A percentile compares a stretch with the other conserved stretches of the same genome.
Conservation (phyloP, 441 rosid genomes). For the Erodium texanum region DNA sequence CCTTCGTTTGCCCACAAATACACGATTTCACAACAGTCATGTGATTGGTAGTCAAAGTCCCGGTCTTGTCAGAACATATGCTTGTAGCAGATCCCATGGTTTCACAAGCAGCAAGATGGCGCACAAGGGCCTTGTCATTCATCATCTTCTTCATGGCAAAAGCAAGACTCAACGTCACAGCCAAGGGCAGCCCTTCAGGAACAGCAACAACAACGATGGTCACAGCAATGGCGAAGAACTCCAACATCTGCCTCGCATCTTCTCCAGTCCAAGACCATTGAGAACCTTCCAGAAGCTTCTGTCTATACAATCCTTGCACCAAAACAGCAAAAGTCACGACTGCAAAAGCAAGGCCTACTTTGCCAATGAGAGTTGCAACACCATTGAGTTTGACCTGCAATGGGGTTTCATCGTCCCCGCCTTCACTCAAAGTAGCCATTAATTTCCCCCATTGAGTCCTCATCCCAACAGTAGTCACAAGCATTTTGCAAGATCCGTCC, state of each 20-base stretch:
- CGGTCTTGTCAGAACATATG: slow-evolving; percentile 52
- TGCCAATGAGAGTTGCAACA: slow-evolving; percentile 47
- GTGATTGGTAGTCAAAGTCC: slow-evolving; percentile 45
- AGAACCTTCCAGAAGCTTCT: slow-evolving; percentile 34
- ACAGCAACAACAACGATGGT: slow-evolving; percentile 56
- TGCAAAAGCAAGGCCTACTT: slow-evolving; percentile 54
- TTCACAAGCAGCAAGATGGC: slow-evolving; percentile 52
- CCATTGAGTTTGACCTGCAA: slow-evolving; percentile 51
- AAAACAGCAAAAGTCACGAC: slow-evolving; percentile 51
- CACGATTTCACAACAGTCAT: slow-evolving; percentile 51
- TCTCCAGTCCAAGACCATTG: slow-evolving; percentile 45
- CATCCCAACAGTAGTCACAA: slow-evolving; percentile 51
- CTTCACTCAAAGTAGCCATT: slow-evolving; percentile 54
- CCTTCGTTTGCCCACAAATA: slow-evolving; percentile 38
- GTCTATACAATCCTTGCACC: slow-evolving; percentile 36
- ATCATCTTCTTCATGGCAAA: slow-evolving; percentile 61
- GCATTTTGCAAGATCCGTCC: slow-evolving; percentile 52
- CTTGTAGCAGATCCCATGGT: slow-evolving; percentile 51
- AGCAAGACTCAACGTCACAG: slow-evolving; percentile 53
- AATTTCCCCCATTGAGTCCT: slow-evolving; percentile 57
- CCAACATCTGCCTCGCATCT: slow-evolving; percentile 35
- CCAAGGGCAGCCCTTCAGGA: slow-evolving; percentile 52
- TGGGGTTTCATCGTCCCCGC: slow-evolving; percentile 59
- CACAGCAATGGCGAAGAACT: slow-evolving; percentile 45
- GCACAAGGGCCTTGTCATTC: slow-evolving; percentile 57